phyloP scores from a whole-genome alignment of 768 basidiomycete species.

The Podaxis pistillaris region DNA sequence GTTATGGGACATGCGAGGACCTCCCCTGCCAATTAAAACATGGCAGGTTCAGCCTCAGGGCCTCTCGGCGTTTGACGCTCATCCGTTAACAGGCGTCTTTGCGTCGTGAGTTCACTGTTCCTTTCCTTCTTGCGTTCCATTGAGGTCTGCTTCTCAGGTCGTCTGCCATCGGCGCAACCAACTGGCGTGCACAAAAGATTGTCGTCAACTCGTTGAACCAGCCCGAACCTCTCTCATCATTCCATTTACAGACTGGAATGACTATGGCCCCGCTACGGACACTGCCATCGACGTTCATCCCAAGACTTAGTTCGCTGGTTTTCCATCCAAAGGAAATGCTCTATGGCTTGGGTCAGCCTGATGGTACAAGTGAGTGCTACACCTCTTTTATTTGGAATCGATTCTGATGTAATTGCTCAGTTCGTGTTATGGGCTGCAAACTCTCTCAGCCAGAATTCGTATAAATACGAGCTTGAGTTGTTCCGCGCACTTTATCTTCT shows the following conservation, averaged over 20 bases:
- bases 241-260: slow-evolving; percentile 45
- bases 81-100: slow-evolving; percentile 79
- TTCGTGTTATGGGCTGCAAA: slow-evolving; percentile 56
- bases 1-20: slow-evolving; percentile 83
- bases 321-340: slow-evolving; percentile 82
- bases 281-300: slow-evolving; percentile 44
- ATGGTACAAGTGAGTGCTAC: slow-evolving; percentile 30
- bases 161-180: slow-evolving; percentile 46
- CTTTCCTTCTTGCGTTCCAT: not conserved
- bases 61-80: slow-evolving; percentile 83
- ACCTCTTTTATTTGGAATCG: not conserved
- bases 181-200: slow-evolving; percentile 58
- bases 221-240: slow-evolving; percentile 32
- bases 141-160: slow-evolving; percentile 30
- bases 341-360: slow-evolving; percentile 54
- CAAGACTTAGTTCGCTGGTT: slow-evolving; percentile 48
- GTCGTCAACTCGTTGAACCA: slow-evolving; percentile 48
- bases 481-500: not conserved
- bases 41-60: slow-evolving; percentile 71
- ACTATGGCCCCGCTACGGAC: slow-evolving; percentile 40
- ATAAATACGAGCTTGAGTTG: not conserved
- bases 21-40: slow-evolving; percentile 54
- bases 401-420: slow-evolving; percentile 18
- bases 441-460: slow-evolving; percentile 22
- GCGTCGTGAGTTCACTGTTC: slow-evolving; percentile 60